These are phyloP conservation scores for Fistulinella staudtii DNA, from an alignment of 1,284 basidiomycete species.

Conservation along the genomic window DNA sequence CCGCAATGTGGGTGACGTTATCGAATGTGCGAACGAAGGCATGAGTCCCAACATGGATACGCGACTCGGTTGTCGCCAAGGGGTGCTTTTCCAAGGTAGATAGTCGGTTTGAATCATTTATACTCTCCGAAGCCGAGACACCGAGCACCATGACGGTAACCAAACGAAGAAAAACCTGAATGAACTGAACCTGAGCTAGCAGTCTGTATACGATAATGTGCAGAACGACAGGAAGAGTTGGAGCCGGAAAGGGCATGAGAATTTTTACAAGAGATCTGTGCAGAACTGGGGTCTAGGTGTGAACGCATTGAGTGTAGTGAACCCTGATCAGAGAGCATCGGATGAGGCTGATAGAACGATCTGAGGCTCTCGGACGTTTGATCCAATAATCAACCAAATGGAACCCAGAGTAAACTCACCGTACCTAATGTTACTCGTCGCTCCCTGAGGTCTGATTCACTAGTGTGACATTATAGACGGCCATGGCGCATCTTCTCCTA, in stretches of 20 bases:
- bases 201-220: slow-evolving; percentile 29
- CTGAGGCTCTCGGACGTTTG: slow-evolving; percentile 31
- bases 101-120: slow-evolving; percentile 18
- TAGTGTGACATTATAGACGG: slow-evolving; percentile 30
- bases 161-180: slow-evolving; percentile 51
- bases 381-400: slow-evolving; percentile 14
- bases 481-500: slow-evolving; percentile 53
- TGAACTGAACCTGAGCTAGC: slow-evolving; percentile 44
- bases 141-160: slow-evolving; percentile 32
- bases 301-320: slow-evolving; percentile 61
- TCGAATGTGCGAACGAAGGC: slow-evolving; percentile 31
- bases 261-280: slow-evolving; percentile 40
- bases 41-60: slow-evolving; percentile 34
- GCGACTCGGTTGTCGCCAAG: slow-evolving; percentile 21
- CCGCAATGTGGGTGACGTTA: slow-evolving; percentile 27
- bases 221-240: slow-evolving; percentile 47
- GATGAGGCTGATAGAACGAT: slow-evolving; percentile 41
- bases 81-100: slow-evolving; percentile 22
- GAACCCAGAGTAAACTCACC: slow-evolving; percentile 37
- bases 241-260: slow-evolving; percentile 37
- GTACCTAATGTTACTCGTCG: slow-evolving; percentile 57
- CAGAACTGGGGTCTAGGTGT: slow-evolving; percentile 51
- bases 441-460: slow-evolving; percentile 28
- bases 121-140: slow-evolving; percentile 41
- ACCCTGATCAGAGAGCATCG: slow-evolving; percentile 48